Base-by-base conservation (phyloP, 257 asterid species). In the Ilex aquifolium region DNA sequence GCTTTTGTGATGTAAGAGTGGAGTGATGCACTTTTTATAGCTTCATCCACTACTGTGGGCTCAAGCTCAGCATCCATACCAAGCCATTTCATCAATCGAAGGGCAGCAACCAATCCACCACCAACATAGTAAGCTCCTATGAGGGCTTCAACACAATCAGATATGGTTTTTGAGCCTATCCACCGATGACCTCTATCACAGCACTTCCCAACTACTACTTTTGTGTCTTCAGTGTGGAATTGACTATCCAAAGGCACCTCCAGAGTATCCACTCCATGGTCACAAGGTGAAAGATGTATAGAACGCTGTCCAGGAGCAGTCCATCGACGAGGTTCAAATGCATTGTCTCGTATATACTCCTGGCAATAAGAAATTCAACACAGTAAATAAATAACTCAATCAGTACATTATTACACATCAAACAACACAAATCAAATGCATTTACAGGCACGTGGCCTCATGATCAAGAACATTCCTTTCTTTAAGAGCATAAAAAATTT, bases 71-170 rank as follows among this genome's bases (percentile, higher is more conserved):
- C 80, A 59, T 88, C 85, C 42, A 93, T 63, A n/a, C 95, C 90
- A 27, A 93, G 80, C 97, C 99, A 93, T 76, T 74, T 84, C 97
- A 93, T 84, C 68, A 87, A 66, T 65, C 77, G 57, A 63, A 87
- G 55, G 60, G 97, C 87, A 50, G 97, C 91, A 64, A 51, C 10
- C 68, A 93, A 71, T 27, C 96, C 99, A 14, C 95, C 95, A 15
- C 87, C 92, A 7, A 90, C 95, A 52, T 79, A 88, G 70, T 87
- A 93, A n/a, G 97, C 96, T 71, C 99, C 99, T 52, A 93, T 85
- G 13, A 93, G 86, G 65, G 99, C 95, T 79, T 93, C 99, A 21
- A 87, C 88, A 31, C 96, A 90, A 66, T 93, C 99, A 0, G 99
- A 77, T 72, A 90, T 70, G 53, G 99, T 90, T 74, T 90, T 93